Conservation (phyloP, 108 stramenopile species). For the Pseudonitzschia pungens region DNA sequence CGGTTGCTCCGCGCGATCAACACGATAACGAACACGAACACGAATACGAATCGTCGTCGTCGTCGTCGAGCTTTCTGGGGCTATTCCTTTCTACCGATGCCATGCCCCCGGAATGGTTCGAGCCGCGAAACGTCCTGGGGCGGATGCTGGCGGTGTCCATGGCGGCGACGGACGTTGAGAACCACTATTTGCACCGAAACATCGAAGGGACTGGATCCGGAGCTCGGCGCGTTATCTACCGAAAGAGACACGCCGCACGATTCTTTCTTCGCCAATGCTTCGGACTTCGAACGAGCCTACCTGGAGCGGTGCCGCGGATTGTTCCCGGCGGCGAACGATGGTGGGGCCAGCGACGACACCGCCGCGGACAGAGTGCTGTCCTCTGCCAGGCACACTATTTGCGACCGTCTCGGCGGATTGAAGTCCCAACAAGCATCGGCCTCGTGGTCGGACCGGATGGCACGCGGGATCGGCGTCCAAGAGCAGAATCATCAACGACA, state of each 20-base stretch:
- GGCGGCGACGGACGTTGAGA: slow-evolving; percentile 15
- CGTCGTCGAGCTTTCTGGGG: slow-evolving; percentile 4
- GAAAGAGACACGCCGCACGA: not conserved
- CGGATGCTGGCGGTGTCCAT: slow-evolving; percentile 42
- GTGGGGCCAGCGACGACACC: not conserved
- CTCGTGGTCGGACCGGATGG: not conserved
- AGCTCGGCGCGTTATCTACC: too few species aligned
- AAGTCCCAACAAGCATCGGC: not conserved
- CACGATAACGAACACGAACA: not conserved
- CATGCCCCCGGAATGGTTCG: slow-evolving; percentile 28
- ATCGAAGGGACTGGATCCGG: not conserved
- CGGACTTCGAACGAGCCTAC: slow-evolving; percentile 10
- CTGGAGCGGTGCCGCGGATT: not conserved
- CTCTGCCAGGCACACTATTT: not conserved
- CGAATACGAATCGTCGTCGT: not conserved
- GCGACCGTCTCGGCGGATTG: slow-evolving; percentile 11
- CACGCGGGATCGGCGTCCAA: not conserved
- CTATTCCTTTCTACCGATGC: slow-evolving; percentile 43
- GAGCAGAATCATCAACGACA: too few species aligned
- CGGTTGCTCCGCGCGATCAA: not conserved
- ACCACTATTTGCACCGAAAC: not conserved
- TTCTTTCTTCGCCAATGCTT: not conserved
- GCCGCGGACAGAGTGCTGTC: not conserved
- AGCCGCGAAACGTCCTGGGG: slow-evolving; percentile 37
- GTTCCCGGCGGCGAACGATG: not conserved